Conservation (phyloP, 306 rosid species). For the Lathyrus oleraceus region DNA sequence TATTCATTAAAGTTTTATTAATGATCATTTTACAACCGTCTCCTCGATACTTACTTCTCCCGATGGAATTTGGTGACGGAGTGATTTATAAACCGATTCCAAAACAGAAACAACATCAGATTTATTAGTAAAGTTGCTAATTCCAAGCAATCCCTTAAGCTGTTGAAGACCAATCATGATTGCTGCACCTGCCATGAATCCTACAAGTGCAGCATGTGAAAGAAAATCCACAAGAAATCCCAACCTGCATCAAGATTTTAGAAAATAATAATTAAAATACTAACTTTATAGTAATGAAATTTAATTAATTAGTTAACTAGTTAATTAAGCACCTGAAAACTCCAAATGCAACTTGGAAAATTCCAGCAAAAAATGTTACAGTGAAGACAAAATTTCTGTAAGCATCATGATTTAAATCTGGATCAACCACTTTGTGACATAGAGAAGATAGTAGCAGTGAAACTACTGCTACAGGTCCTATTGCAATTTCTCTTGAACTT, state of each 20-base stretch:
- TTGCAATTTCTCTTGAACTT: constrained; percentile 89
- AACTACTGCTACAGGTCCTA: constrained; percentile 96
- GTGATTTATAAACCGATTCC: constrained; percentile 56
- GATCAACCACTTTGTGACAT: constrained; percentile 66
- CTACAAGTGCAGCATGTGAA: constrained; percentile 93
- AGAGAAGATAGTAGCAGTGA: constrained; percentile 70
- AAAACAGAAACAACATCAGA: constrained; percentile 73
- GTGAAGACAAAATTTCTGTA: constrained; percentile 72
- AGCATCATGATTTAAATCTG: constrained; percentile 56
- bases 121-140: constrained; percentile 63
- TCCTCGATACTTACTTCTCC: constrained; percentile 25
- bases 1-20: too few species aligned
- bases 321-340: constrained; percentile 54
- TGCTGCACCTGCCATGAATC: constrained; percentile 98
- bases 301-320: constrained; percentile 24
- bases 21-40: too few species aligned
- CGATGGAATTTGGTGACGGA: constrained; percentile 37
- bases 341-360: constrained; percentile 80
- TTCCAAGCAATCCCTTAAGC: constrained; percentile 78
- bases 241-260: constrained; percentile 48
- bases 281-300: constrained; percentile 26
- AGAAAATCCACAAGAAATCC: constrained; percentile 93
- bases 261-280: neutral
- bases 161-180: constrained; percentile 93
- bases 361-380: constrained; percentile 83